Conservation (phyloP, 2,329 filamentous ascomycete species). For the Exophiala xenobiotica region DNA sequence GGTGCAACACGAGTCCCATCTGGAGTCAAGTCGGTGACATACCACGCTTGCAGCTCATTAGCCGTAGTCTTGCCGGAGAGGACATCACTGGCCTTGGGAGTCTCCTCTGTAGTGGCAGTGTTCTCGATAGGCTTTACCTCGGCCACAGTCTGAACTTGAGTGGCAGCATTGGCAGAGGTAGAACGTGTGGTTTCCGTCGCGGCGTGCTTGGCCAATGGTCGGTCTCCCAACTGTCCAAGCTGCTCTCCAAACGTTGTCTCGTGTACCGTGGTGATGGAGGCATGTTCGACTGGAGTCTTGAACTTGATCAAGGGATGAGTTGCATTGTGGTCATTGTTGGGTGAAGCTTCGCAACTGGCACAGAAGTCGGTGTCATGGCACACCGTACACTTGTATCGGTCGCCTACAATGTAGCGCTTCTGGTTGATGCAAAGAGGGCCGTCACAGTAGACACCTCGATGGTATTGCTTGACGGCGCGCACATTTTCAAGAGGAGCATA, state of each 20-base stretch:
- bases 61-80: constrained; percentile 41
- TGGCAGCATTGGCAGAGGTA: constrained; percentile 53
- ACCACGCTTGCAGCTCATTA: constrained; percentile 61
- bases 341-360: constrained; percentile 85
- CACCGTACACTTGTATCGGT: constrained; percentile 95
- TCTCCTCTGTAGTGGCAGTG: constrained; percentile 24
- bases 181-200: constrained; percentile 53
- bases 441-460: constrained; percentile 90
- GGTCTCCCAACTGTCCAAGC: constrained; percentile 73
- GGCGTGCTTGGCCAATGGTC: constrained; percentile 45
- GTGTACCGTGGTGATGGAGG: constrained; percentile 80
- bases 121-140: constrained; percentile 65
- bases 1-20: constrained; percentile 74
- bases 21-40: constrained; percentile 72
- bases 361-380: constrained; percentile 96
- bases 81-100: background rate
- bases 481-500: constrained; percentile 63
- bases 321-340: constrained; percentile 80
- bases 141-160: constrained; percentile 69
- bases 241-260: constrained; percentile 68
- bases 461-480: constrained; percentile 47
- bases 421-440: constrained; percentile 76
- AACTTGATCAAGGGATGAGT: constrained; percentile 98
- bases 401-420: constrained; percentile 68
- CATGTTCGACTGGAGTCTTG: constrained; percentile 85